Conservation (phyloP, 345 rosid species). For the Trapa bicornis region DNA sequence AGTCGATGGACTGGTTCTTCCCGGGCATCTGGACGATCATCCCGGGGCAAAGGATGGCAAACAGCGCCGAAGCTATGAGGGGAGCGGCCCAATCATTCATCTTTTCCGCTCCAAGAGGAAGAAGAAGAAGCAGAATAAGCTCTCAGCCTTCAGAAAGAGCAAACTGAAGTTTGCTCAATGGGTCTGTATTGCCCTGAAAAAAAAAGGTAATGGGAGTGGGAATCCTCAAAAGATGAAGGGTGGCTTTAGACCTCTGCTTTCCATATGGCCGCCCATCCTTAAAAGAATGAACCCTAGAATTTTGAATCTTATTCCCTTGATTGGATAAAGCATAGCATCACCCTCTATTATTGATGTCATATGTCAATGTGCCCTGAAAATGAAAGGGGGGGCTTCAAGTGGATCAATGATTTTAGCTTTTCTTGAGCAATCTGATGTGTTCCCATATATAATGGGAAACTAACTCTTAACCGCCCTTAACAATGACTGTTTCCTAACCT, state of each 20-base stretch:
- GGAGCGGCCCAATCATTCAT: constrained; percentile 94
- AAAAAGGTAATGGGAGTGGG: background rate
- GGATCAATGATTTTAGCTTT: background rate
- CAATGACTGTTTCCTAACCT: no score
- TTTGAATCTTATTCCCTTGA: no score
- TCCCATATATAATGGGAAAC: no score
- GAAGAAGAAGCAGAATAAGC: background rate
- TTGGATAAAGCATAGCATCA: constrained; percentile 20
- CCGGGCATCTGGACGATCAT: constrained; percentile 64
- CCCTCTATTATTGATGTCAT: background rate
- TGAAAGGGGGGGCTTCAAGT: background rate
- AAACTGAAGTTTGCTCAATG: background rate
- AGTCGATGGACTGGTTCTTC: constrained; percentile 49
- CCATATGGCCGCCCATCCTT: no score
- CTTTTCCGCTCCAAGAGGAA: background rate
- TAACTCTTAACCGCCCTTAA: no score
- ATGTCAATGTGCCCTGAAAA: background rate
- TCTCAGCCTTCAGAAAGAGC: background rate
- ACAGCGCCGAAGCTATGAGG: constrained; percentile 75
- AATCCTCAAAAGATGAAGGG: background rate
- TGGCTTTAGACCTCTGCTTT: background rate
- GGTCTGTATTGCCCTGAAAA: background rate
- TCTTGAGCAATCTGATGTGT: no score
- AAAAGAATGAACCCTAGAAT: no score
- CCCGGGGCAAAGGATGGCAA: constrained; percentile 72